A percentile compares a stretch with the other conserved stretches of the same genome.
These are phyloP conservation scores for Halocafeteria seosinensis DNA, from an alignment of 108 stramenopile species.

Conservation along the genomic window DNA sequence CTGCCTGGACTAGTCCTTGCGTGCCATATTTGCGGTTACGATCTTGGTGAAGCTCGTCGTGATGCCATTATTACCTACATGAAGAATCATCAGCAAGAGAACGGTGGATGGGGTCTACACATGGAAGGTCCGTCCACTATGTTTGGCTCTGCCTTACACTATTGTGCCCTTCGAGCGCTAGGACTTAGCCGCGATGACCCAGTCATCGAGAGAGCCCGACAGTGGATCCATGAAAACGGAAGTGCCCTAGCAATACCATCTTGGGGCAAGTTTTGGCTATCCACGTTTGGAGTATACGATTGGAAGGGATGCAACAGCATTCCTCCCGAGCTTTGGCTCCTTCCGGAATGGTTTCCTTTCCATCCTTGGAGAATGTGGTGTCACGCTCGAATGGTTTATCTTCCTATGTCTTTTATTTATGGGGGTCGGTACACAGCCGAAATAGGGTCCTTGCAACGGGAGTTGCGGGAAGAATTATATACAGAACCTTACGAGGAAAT, in stretches of 20 bases:
- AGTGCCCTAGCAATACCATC: slow-evolving; percentile 71
- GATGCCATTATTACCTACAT: slow-evolving; percentile 57
- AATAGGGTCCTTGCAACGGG: slow-evolving; percentile 19
- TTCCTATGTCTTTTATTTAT: slow-evolving; percentile 87
- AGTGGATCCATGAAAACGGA: slow-evolving; percentile 61
- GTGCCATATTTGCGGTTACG: slow-evolving; percentile 40
- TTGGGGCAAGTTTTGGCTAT: slow-evolving; percentile 95
- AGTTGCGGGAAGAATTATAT: slow-evolving; percentile 54
- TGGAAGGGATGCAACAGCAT: slow-evolving; percentile 60
- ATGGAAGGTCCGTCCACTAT: slow-evolving; percentile 88
- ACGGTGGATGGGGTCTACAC: slow-evolving; percentile 97
- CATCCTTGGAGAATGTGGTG: slow-evolving; percentile 96
- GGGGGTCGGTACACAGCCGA: slow-evolving; percentile 42
- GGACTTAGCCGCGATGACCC: slow-evolving; percentile 36
- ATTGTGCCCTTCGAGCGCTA: slow-evolving; percentile 67
- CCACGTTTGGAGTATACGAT: slow-evolving; percentile 53
- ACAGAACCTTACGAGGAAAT: slow-evolving; percentile 45
- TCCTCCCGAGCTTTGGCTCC: slow-evolving; percentile 90
- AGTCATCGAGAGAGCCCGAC: slow-evolving; percentile 10
- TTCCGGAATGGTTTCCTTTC: slow-evolving; percentile 92
- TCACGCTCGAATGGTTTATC: slow-evolving; percentile 91
- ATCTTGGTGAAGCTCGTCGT: neutral
- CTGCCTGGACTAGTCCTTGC: slow-evolving; percentile 77
- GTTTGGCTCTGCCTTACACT: slow-evolving; percentile 80
- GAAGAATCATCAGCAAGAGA: slow-evolving; percentile 74